phyloP scores from a whole-genome alignment of 2,329 filamentous ascomycete species.

The Ceratocystiopsis sp. region DNA sequence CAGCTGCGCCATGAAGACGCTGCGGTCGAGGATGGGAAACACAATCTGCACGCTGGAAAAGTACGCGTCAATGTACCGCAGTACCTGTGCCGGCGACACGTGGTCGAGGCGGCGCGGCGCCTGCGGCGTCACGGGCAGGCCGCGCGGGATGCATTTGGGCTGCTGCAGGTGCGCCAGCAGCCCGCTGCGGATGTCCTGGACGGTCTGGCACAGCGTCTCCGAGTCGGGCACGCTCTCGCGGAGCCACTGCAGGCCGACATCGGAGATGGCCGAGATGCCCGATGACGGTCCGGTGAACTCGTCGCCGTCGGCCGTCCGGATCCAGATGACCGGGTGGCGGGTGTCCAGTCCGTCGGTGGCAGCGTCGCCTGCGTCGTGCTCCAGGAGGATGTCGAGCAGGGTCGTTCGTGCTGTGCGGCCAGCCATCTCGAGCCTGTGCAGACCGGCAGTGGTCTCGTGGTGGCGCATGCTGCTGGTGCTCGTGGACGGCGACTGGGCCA shows the following conservation, averaged over 20 bases:
- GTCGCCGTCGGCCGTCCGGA: slow-evolving; percentile 2
- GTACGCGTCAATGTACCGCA: slow-evolving; percentile 3
- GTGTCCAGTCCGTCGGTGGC: not conserved
- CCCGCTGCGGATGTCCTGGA: slow-evolving; percentile 2
- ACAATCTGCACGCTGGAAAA: slow-evolving; percentile 2
- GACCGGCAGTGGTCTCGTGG: too few species aligned
- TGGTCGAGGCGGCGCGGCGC: not conserved
- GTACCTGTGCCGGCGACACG: not conserved
- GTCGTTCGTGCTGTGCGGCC: not conserved
- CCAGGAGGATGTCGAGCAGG: not conserved
- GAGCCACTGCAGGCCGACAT: slow-evolving; percentile 14
- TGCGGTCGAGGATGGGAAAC: slow-evolving; percentile 2
- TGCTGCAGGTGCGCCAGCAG: slow-evolving; percentile 2
- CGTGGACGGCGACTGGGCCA: not conserved
- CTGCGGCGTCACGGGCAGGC: not conserved
- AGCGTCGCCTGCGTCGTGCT: not conserved
- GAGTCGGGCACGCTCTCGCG: slow-evolving; percentile 10
- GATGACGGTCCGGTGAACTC: slow-evolving; percentile 5
- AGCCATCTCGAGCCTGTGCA: too few species aligned
- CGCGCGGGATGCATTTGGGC: slow-evolving; percentile 3
- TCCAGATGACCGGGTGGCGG: slow-evolving; percentile 3
- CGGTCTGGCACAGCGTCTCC: slow-evolving; percentile 1
- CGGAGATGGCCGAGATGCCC: slow-evolving; percentile 5
- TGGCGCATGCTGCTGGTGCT: not conserved
- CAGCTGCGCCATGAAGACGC: not conserved